Evolutionary conservation across 208 protist species (phyloP).

Genomic region (Trypanosomatidae sp.): DNA sequence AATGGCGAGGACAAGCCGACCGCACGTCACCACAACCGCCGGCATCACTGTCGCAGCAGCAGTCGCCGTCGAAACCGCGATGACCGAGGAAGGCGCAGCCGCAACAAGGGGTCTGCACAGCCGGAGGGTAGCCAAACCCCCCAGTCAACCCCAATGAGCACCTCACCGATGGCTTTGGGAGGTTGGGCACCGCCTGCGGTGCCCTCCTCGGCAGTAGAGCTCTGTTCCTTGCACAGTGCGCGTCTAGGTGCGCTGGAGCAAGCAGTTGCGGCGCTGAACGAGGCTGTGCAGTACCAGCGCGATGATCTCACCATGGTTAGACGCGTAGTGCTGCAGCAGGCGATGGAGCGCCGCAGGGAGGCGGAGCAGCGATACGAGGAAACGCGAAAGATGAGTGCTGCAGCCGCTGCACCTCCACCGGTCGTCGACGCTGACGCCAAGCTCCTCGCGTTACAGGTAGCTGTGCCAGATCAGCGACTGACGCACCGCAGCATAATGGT

Average conservation of each 20-base stretch:
- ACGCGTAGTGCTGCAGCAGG: slow-evolving; percentile 82
- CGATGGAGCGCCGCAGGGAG: slow-evolving; percentile 54
- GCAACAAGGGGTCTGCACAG: neutral
- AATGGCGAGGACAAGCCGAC: neutral
- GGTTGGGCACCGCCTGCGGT: neutral
- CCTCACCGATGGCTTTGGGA: neutral
- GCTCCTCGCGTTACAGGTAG: neutral
- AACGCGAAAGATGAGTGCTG: slow-evolving; percentile 16
- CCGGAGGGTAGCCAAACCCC: neutral
- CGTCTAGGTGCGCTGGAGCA: slow-evolving; percentile 69
- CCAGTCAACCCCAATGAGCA: neutral
- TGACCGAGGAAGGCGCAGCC: neutral
- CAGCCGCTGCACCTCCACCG: neutral
- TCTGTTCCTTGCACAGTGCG: slow-evolving; percentile 26
- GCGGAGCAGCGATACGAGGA: slow-evolving; percentile 39
- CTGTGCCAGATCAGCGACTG: slow-evolving; percentile 12
- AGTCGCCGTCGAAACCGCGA: neutral
- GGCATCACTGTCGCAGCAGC: slow-evolving; percentile 1
- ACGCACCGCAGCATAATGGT: slow-evolving; percentile 68
- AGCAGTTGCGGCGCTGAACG: slow-evolving; percentile 71
- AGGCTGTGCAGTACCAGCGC: slow-evolving; percentile 77
- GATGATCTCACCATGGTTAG: slow-evolving; percentile 88
- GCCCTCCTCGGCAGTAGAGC: neutral
- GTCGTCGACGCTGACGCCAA: neutral
- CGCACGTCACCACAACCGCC: neutral